Conservation (phyloP, 1,284 basidiomycete genomes). For the Ganoderma lingzhi region DNA sequence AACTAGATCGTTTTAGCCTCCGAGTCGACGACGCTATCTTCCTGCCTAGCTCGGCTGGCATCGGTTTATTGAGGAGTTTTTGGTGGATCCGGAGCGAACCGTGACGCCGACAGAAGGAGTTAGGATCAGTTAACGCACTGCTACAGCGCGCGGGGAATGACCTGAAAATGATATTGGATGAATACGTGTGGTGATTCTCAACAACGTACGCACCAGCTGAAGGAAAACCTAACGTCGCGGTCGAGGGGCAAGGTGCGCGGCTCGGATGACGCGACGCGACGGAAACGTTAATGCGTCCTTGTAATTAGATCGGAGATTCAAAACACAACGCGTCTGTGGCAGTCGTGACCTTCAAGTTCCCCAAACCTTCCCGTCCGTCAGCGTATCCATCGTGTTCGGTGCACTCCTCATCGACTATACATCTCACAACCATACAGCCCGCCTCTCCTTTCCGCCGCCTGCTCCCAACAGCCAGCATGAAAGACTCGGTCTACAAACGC, state of each 20-base stretch:
- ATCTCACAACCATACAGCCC: neutral
- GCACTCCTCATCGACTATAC: neutral
- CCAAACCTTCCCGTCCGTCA: too few relatives aligned
- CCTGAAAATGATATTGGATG: neutral
- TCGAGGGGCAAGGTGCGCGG: neutral
- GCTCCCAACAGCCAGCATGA: neutral
- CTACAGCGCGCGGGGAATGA: neutral
- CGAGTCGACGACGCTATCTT: neutral
- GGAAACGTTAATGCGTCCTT: constrained; percentile 13
- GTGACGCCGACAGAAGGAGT: too few relatives aligned
- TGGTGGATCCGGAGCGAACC: too few relatives aligned
- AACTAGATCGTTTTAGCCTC: neutral
- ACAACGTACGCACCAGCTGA: neutral
- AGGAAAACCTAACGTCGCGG: constrained; percentile 11
- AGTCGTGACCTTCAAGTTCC: too few relatives aligned
- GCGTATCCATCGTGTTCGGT: neutral
- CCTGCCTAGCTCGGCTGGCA: neutral
- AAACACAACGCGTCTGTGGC: neutral
- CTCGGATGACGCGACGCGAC: constrained; percentile 19
- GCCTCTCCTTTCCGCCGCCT: neutral
- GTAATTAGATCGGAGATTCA: neutral
- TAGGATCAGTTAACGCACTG: neutral
- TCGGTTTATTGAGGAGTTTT: neutral
- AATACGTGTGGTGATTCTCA: too few relatives aligned
- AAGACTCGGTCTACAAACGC: constrained; percentile 17